Conservation (phyloP, 179 eudicot genomes). For the Vitellaria paradoxa region DNA sequence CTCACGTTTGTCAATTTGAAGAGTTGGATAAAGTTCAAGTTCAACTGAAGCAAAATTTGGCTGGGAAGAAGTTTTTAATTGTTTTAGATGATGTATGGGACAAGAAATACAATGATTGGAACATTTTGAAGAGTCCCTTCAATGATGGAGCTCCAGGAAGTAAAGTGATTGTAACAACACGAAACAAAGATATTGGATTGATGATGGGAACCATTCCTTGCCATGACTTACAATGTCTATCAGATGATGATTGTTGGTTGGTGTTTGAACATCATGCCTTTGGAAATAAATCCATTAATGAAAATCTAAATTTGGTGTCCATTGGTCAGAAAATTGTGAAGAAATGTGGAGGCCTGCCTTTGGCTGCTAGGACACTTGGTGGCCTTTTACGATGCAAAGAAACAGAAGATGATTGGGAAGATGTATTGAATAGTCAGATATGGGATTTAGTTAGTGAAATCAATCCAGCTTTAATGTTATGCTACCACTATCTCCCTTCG, state of each 20-base stretch:
- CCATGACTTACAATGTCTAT: neutral
- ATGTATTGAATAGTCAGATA: too few species aligned
- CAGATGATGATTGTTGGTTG: constrained; percentile 21
- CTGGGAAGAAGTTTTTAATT: constrained; percentile 7
- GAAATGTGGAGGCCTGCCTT: constrained; percentile 24
- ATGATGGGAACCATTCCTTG: neutral
- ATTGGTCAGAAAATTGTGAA: constrained; percentile 20
- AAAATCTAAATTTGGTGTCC: neutral
- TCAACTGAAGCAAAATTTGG: constrained; percentile 3
- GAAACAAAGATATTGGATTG: constrained; percentile 1
- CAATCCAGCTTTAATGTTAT: too few species aligned
- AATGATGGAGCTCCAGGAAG: constrained; percentile 12
- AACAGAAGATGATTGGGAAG: too few species aligned
- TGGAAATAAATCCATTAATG: neutral
- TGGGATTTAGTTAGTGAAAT: too few species aligned
- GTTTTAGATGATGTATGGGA: constrained; percentile 29
- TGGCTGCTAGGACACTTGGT: constrained; percentile 5
- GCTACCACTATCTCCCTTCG: too few species aligned
- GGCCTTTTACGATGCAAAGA: too few species aligned
- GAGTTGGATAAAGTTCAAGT: constrained; percentile 8
- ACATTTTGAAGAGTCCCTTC: neutral
- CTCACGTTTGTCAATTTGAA: neutral
- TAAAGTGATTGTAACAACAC: constrained; percentile 23
- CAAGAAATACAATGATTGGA: constrained; percentile 10
- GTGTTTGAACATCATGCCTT: constrained; percentile 19